phyloP scores from a whole-genome alignment of 2,329 filamentous ascomycete genomes.

The Aspergillus sp. region DNA sequence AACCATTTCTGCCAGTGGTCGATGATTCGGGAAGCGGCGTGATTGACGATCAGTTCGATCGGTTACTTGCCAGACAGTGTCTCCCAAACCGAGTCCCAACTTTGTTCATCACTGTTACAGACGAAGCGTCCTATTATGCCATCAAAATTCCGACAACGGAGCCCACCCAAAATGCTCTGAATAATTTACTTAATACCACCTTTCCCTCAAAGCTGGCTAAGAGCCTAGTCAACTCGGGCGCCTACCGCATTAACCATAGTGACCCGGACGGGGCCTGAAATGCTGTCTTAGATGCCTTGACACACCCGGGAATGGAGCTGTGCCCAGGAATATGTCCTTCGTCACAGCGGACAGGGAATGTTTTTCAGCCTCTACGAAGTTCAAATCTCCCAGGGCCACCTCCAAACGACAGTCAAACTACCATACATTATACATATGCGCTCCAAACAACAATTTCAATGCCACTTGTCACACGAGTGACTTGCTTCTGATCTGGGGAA shows the following conservation, averaged over 20 bases:
- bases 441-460: slow-evolving; percentile 18
- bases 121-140: slow-evolving; percentile 17
- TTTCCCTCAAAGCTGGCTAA: slow-evolving; percentile 11
- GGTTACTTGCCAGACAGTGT: slow-evolving; percentile 9
- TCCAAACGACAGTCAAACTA: slow-evolving; percentile 9
- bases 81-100: slow-evolving; percentile 22
- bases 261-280: slow-evolving; percentile 15
- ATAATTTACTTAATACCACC: slow-evolving; percentile 10
- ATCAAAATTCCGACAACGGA: slow-evolving; percentile 7
- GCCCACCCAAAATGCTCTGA: slow-evolving; percentile 5
- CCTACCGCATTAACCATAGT: slow-evolving; percentile 8
- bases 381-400: slow-evolving; percentile 17
- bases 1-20: slow-evolving; percentile 22
- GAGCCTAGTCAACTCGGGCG: slow-evolving; percentile 8
- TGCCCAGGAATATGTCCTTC: slow-evolving; percentile 5
- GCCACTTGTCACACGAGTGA: slow-evolving; percentile 22
- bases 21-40: slow-evolving; percentile 18
- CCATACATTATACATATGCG: slow-evolving; percentile 17
- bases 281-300: slow-evolving; percentile 5
- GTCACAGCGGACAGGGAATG: background rate
- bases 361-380: slow-evolving; percentile 17
- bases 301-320: slow-evolving; percentile 7
- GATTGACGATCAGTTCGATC: slow-evolving; percentile 22
- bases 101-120: slow-evolving; percentile 21
- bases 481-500: slow-evolving; percentile 22